Evolutionary conservation across 1,139 yeast genomes (phyloP).

Genomic region (Blastobotrys elegans): DNA sequence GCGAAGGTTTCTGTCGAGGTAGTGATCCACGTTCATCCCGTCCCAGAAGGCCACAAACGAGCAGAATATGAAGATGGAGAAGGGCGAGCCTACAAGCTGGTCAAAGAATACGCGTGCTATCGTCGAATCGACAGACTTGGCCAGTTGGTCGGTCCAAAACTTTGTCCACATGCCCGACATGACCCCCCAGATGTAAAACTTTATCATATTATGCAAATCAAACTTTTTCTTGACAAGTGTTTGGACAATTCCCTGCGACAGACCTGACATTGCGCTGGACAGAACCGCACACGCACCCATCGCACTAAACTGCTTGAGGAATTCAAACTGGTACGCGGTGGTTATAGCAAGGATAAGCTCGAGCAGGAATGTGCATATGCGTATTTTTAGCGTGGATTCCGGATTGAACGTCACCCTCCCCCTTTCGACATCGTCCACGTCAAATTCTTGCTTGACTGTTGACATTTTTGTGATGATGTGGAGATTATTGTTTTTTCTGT

Average conservation of each 20-base stretch:
- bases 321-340: neutral
- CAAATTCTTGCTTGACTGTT: too few relatives aligned
- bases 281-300: slow-evolving; percentile 34
- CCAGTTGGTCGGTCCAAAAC: slow-evolving; percentile 35
- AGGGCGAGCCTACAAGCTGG: slow-evolving; percentile 34
- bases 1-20: slow-evolving; percentile 27
- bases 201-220: slow-evolving; percentile 24
- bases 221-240: slow-evolving; percentile 21
- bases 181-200: slow-evolving; percentile 38
- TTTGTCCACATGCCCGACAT: slow-evolving; percentile 37
- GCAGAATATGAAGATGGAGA: slow-evolving; percentile 32
- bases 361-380: neutral
- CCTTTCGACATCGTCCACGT: neutral
- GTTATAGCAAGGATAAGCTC: neutral
- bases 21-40: slow-evolving; percentile 33
- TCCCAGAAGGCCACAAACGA: slow-evolving; percentile 36
- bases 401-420: neutral
- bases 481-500: too few relatives aligned
- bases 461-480: neutral
- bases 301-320: slow-evolving; percentile 24
- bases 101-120: slow-evolving; percentile 30
- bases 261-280: slow-evolving; percentile 32
- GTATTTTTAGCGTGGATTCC: neutral
- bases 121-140: slow-evolving; percentile 21
- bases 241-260: slow-evolving; percentile 34